Percentiles rank a stretch among this genome's conserved stretches.
Evolutionary conservation across 192 early-diverging fungal genomes (phyloP).

Genomic region (Rhizophagus clarus): DNA sequence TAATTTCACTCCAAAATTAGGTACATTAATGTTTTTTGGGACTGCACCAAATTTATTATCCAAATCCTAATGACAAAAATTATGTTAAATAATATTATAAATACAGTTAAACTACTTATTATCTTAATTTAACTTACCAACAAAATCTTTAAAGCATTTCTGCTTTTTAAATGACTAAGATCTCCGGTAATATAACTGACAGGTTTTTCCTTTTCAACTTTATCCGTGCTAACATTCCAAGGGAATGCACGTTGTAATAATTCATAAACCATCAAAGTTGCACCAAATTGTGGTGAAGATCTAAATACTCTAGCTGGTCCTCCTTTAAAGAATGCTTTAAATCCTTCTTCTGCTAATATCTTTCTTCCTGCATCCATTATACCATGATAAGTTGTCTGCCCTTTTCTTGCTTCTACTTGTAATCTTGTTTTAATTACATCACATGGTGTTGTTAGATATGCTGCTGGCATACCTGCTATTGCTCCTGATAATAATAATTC

Average conservation of each 20-base stretch:
- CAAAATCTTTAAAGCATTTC: slow-evolving; percentile 60
- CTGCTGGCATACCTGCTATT: slow-evolving; percentile 94
- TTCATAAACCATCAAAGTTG: slow-evolving; percentile 94
- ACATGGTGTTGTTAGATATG: slow-evolving; percentile 95
- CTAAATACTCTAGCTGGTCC: slow-evolving; percentile 90
- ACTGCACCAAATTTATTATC: slow-evolving; percentile 28
- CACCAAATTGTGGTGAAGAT: slow-evolving; percentile 96
- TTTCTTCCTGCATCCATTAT: slow-evolving; percentile 84
- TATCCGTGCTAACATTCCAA: slow-evolving; percentile 40
- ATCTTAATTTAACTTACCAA: slow-evolving; percentile 33
- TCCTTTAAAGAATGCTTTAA: slow-evolving; percentile 96
- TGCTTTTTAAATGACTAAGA: slow-evolving; percentile 47
- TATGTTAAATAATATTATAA: neutral
- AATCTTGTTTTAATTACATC: slow-evolving; percentile 99
- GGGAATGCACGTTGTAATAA: slow-evolving; percentile 73
- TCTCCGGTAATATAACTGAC: slow-evolving; percentile 34
- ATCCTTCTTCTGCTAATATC: slow-evolving; percentile 90
- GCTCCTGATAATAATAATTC: slow-evolving; percentile 88
- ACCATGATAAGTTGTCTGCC: slow-evolving; percentile 86
- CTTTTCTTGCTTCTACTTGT: slow-evolving; percentile 89
- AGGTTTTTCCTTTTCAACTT: slow-evolving; percentile 22
- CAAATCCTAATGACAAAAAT: slow-evolving; percentile 7
- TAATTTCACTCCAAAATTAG: neutral
- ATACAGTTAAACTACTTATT: neutral
- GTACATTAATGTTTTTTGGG: slow-evolving; percentile 13